Percentiles rank a stretch among this genome's conserved stretches.
These are phyloP conservation scores for Komagataella pseudopastoris DNA, from an alignment of 805 yeast genomes.

Conservation along the genomic window DNA sequence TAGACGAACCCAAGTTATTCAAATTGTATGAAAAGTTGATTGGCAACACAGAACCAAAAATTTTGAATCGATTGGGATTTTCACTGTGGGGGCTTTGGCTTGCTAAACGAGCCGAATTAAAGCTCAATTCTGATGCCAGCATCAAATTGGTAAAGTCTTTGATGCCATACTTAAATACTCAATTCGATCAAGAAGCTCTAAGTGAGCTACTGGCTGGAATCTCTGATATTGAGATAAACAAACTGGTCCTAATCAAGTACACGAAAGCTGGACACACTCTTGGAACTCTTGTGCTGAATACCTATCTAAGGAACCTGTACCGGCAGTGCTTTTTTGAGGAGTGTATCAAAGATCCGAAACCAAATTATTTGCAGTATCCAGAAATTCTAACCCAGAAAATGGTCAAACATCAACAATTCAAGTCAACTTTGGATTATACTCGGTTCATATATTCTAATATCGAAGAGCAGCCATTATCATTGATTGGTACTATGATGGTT, in stretches of 20 bases:
- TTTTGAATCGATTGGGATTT: not conserved
- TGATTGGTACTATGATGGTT: not conserved
- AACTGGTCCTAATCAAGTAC: not conserved
- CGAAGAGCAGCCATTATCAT: not conserved
- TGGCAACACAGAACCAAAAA: not conserved
- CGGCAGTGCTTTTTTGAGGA: not conserved
- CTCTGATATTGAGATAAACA: not conserved
- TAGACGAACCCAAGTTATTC: not conserved
- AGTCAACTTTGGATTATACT: not conserved
- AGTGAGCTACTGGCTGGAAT: not conserved
- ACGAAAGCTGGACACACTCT: not conserved
- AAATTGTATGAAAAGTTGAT: not conserved
- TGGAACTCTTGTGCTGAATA: not conserved
- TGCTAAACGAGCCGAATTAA: not conserved
- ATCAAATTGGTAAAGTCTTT: not conserved
- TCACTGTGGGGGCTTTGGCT: not conserved
- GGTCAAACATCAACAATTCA: not conserved
- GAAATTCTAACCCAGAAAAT: not conserved
- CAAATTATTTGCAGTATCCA: not conserved
- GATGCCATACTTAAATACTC: not conserved
- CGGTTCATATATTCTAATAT: not conserved
- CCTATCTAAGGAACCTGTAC: not conserved
- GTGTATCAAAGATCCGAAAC: not conserved
- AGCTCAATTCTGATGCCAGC: not conserved
- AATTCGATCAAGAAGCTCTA: not conserved